Evolutionary conservation across 106 monocot genomes (phyloP), one percentile per base, ranked within the genome.

Genomic region (Iris macrosiphon): DNA sequence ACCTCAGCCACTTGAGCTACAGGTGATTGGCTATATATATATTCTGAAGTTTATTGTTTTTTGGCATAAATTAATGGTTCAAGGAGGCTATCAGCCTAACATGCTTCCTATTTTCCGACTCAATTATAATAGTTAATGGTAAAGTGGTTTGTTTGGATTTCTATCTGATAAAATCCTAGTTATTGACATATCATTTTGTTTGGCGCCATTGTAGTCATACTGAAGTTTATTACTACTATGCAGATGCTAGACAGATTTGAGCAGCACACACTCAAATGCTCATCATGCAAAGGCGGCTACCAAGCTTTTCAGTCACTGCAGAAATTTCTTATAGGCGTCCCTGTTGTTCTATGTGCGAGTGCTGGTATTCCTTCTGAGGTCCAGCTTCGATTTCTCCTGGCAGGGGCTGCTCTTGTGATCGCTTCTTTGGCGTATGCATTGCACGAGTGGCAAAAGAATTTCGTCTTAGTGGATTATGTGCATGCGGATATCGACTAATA

Each of bases 211-310:
- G n/a, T n/a, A n/a, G n/a, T n/a, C n/a, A n/a, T n/a, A n/a, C n/a
- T n/a, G n/a, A n/a, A n/a, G n/a, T n/a, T n/a, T n/a, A n/a, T n/a
- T n/a, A n/a, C n/a, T n/a, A n/a, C n/a, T n/a, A n/a, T 24, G 48
- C 79, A 96, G 95, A 96, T 96, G 95, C 30, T 96, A 7, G 89
- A 96, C 45, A 70, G 95, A 73, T 90, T 45, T 28, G 89, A 89
- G 67, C 85, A 85, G 51, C 95, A 96, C 55, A 96, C 95, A 1
- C 74, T 77, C 8, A 89, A 80, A 47, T 92, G 92, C 49, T 96
- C 89, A 0, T 96, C 89, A 4, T 96, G 95, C 74, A 96, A 71
- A 72, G 72, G 56, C 11, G 95, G 89, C 9, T 67, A 86, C 31
- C 40, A 67, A 0, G 55, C 73, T 10, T 90, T 96, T 55, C 82